These are phyloP conservation scores for Rhynchosporium graminicola DNA, from an alignment of 2,329 filamentous ascomycete genomes.

Conservation along the genomic window DNA sequence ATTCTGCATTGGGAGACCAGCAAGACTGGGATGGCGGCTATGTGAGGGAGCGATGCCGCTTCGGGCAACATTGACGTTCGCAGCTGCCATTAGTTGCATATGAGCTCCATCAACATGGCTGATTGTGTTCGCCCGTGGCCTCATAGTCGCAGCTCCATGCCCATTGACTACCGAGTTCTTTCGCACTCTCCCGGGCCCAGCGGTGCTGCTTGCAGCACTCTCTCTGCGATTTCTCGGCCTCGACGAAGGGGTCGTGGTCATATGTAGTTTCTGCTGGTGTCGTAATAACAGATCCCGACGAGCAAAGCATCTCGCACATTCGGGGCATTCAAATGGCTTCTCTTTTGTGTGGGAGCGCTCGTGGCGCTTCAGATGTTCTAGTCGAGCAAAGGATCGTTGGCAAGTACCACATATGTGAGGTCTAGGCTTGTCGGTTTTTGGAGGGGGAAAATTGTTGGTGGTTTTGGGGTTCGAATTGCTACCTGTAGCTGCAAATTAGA, in stretches of 20 bases:
- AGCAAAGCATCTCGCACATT: constrained; percentile 93
- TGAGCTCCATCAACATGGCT: constrained; percentile 82
- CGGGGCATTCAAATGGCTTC: constrained; percentile 96
- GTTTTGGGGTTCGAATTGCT: constrained; percentile 32
- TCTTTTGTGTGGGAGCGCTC: constrained; percentile 96
- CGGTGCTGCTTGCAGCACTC: constrained; percentile 74
- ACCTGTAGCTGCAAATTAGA: constrained; percentile 27
- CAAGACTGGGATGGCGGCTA: constrained; percentile 74
- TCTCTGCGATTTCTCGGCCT: constrained; percentile 86
- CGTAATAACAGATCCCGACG: constrained; percentile 86
- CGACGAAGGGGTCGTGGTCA: constrained; percentile 84
- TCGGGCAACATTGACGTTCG: constrained; percentile 52
- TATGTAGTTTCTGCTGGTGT: constrained; percentile 98
- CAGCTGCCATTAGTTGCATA: constrained; percentile 69
- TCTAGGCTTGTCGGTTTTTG: constrained; percentile 96
- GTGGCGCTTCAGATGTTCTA: constrained; percentile 96
- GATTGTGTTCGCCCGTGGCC: constrained; percentile 93
- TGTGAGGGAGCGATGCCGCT: constrained; percentile 53
- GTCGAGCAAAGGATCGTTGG: constrained; percentile 84
- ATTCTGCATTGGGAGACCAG: constrained; percentile 63
- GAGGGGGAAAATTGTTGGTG: constrained; percentile 60
- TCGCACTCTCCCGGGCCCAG: constrained; percentile 72
- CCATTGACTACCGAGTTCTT: constrained; percentile 83
- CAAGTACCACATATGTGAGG: constrained; percentile 94
- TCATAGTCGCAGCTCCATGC: constrained; percentile 61